Evolutionary conservation across 2,329 filamentous ascomycete genomes (phyloP).

Genomic region (Mollisiaceae sp.): DNA sequence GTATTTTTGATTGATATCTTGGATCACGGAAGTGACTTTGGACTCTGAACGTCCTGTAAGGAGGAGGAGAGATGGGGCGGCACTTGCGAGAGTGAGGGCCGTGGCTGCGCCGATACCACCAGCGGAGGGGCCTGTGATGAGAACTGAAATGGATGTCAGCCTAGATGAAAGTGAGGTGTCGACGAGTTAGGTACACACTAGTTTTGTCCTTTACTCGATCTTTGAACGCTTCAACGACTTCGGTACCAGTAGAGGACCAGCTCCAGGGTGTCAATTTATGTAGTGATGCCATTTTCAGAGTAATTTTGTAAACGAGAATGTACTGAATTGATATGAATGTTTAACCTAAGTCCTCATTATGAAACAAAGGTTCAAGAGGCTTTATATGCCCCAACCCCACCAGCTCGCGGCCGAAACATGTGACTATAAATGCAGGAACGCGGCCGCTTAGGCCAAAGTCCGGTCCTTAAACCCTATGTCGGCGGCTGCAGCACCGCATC

Average conservation of each 20-base stretch:
- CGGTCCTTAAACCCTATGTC: slow-evolving; percentile 1
- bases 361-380: neutral
- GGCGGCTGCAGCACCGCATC: neutral
- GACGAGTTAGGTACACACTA: slow-evolving; percentile 6
- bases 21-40: slow-evolving; percentile 26
- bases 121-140: slow-evolving; percentile 25
- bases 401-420: neutral
- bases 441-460: neutral
- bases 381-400: neutral
- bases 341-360: neutral
- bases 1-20: slow-evolving; percentile 13
- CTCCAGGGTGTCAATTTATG: slow-evolving; percentile 17
- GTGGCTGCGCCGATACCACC: slow-evolving; percentile 28
- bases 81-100: slow-evolving; percentile 30
- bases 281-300: neutral
- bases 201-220: slow-evolving; percentile 26
- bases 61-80: slow-evolving; percentile 28
- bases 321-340: neutral
- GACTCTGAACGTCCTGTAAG: slow-evolving; percentile 21
- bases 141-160: slow-evolving; percentile 26
- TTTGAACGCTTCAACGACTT: slow-evolving; percentile 26
- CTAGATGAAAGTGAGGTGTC: too few species aligned
- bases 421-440: neutral
- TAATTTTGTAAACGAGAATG: neutral
- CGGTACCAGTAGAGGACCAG: slow-evolving; percentile 17